Conservation (phyloP, 2,329 filamentous ascomycete genomes). For the Colletotrichum phormii region DNA sequence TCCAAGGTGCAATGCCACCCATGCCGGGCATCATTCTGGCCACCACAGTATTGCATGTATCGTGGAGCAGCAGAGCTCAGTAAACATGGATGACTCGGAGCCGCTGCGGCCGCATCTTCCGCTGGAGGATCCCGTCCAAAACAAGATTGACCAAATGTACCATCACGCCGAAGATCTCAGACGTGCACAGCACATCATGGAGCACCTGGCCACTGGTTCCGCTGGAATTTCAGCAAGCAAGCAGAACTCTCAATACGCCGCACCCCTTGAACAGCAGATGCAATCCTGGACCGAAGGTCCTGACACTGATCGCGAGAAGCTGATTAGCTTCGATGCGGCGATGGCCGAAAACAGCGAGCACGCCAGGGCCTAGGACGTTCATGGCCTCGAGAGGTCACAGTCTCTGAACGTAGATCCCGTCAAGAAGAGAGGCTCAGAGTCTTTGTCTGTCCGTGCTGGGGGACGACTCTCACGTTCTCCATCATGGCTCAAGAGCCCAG, state of each 20-base stretch:
- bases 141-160: conserved; percentile 46
- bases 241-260: not conserved
- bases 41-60: conserved; percentile 49
- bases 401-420: conserved; percentile 24
- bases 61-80: conserved; percentile 29
- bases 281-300: not conserved
- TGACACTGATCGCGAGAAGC: not conserved
- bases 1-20: conserved; percentile 41
- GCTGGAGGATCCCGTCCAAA: conserved; percentile 33
- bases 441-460: not conserved
- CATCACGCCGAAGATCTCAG: conserved; percentile 49
- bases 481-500: conserved; percentile 11
- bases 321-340: conserved; percentile 12
- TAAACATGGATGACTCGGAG: conserved; percentile 16
- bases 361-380: not conserved
- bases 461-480: conserved; percentile 9
- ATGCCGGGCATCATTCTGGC: conserved; percentile 42
- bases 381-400: conserved; percentile 12
- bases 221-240: not conserved
- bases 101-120: not conserved
- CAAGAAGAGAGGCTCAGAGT: conserved; percentile 17
- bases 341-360: not conserved
- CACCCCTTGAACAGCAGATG: not conserved
- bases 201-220: conserved; percentile 46
- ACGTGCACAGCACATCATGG: conserved; percentile 47